Evolutionary conservation across 768 basidiomycete species (phyloP).

Genomic region (Heimioporus sp.): DNA sequence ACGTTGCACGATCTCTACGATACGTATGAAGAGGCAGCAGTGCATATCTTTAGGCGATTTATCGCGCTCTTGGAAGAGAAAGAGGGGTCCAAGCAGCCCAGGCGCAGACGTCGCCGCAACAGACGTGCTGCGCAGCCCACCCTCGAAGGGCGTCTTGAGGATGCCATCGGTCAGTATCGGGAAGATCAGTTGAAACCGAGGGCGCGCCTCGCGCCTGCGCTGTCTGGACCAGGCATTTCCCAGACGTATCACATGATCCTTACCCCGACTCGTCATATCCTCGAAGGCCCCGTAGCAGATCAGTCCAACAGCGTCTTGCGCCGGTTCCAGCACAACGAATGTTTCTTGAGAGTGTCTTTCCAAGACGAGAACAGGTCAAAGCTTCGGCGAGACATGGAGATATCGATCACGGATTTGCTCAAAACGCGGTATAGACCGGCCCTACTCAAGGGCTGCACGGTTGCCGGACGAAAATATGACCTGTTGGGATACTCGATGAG

Average conservation of each 20-base stretch:
- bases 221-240: conserved; percentile 18
- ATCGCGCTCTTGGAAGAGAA: conserved; percentile 20
- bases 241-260: conserved; percentile 38
- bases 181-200: conserved; percentile 25
- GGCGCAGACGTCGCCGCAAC: background rate
- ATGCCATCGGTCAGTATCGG: conserved; percentile 17
- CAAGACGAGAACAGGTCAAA: conserved; percentile 45
- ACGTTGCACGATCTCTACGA: conserved; percentile 20
- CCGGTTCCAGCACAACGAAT: conserved; percentile 36
- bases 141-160: conserved; percentile 12
- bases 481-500: conserved; percentile 55
- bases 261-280: conserved; percentile 37
- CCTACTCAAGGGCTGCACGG: conserved; percentile 31
- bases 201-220: conserved; percentile 23
- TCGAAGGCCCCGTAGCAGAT: conserved; percentile 40
- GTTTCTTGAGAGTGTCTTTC: conserved; percentile 48
- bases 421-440: conserved; percentile 32
- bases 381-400: conserved; percentile 31
- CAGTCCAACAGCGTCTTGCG: conserved; percentile 38
- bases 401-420: conserved; percentile 34
- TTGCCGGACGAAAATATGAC: conserved; percentile 45
- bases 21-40: conserved; percentile 10
- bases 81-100: background rate
- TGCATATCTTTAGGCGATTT: conserved; percentile 24
- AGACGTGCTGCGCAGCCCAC: conserved; percentile 1